Percentiles rank a stretch among this genome's conserved stretches.
Conservation (phyloP, 1,284 basidiomycete genomes). For the Heterobasidion parviporum region DNA sequence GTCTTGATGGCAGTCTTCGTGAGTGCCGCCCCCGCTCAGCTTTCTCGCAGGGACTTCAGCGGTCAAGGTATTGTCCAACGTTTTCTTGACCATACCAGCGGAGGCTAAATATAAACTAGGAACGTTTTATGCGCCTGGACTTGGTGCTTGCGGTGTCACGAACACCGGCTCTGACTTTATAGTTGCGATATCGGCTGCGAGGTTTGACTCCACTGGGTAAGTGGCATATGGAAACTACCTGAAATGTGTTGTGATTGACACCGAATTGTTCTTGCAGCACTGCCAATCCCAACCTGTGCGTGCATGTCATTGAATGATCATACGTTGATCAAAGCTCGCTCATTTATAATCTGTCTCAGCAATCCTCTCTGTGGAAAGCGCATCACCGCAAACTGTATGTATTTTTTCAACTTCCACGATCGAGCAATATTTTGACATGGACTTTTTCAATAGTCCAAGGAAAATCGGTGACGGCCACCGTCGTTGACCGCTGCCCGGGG, state of each 20-base stretch:
- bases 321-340: neutral
- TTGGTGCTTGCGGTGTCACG: conserved; percentile 28
- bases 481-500: conserved; percentile 55
- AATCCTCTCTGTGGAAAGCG: conserved; percentile 25
- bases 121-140: conserved; percentile 23
- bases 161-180: conserved; percentile 23
- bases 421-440: conserved; percentile 11
- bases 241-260: neutral
- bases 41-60: neutral
- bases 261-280: neutral
- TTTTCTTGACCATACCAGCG: neutral
- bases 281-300: neutral
- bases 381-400: conserved; percentile 17
- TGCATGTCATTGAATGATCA: neutral
- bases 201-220: conserved; percentile 25
- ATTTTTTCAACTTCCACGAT: neutral
- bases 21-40: neutral
- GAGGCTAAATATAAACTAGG: conserved; percentile 4
- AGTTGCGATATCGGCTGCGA: conserved; percentile 22
- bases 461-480: conserved; percentile 21
- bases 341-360: neutral
- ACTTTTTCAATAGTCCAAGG: conserved; percentile 17
- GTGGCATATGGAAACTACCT: neutral
- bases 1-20: neutral
- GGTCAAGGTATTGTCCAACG: neutral